A percentile compares a stretch with the other conserved stretches of the same genome.
Evolutionary conservation across 768 basidiomycete species (phyloP).

Genomic region (Royoungia palumana): DNA sequence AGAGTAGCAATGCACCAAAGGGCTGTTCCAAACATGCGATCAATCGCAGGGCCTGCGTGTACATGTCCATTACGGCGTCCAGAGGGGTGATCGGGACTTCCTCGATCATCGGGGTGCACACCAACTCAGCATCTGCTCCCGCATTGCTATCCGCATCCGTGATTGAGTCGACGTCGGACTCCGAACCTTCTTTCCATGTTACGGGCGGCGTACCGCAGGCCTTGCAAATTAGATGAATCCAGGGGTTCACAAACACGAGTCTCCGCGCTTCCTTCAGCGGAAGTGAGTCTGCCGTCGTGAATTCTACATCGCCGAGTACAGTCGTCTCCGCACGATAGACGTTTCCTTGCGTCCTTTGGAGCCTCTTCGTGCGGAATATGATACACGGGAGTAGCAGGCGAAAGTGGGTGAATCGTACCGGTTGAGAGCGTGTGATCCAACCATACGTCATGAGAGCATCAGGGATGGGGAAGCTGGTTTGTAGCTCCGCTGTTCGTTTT

Average conservation of each 20-base stretch:
- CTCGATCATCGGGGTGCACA: neutral
- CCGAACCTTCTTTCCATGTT: neutral
- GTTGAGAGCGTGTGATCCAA: neutral
- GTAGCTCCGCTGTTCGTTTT: neutral
- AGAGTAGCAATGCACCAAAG: slow-evolving; percentile 6
- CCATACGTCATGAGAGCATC: neutral
- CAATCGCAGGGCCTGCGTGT: slow-evolving; percentile 1
- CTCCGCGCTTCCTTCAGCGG: too few species aligned
- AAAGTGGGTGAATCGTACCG: neutral
- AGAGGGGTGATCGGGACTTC: neutral
- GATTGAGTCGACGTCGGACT: too few species aligned
- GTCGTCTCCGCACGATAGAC: slow-evolving; percentile 1
- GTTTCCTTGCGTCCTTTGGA: neutral
- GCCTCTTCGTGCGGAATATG: neutral
- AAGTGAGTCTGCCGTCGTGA: too few species aligned
- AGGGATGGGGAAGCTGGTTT: neutral
- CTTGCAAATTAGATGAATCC: neutral
- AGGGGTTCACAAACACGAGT: too few species aligned
- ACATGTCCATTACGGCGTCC: neutral
- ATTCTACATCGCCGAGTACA: neutral
- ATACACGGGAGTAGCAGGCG: slow-evolving; percentile 3
- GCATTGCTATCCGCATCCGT: neutral
- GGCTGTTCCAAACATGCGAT: slow-evolving; percentile 2
- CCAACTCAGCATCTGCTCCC: neutral
- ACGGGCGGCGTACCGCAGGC: neutral